Conservation (phyloP, 768 basidiomycete genomes). For the Hericium rajendrae region DNA sequence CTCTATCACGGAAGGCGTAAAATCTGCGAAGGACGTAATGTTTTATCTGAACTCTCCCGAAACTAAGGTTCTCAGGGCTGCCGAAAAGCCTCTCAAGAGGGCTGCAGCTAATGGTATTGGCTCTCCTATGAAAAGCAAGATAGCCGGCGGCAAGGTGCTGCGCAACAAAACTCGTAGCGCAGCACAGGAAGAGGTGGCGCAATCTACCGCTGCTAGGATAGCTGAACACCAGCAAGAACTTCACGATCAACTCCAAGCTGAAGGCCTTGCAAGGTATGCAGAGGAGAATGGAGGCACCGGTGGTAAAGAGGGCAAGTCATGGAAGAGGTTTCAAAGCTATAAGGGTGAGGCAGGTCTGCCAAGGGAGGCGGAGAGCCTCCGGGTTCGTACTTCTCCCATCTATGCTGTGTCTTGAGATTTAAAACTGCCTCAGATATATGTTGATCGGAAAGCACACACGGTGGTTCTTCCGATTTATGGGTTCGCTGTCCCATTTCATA, state of each 20-base stretch:
- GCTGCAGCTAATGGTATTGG: slow-evolving; percentile 43
- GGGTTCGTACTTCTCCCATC: slow-evolving; percentile 41
- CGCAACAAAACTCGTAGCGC: slow-evolving; percentile 87
- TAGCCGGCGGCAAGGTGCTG: slow-evolving; percentile 75
- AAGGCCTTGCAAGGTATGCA: slow-evolving; percentile 76
- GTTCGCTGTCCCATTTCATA: slow-evolving; percentile 94
- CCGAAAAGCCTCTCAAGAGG: slow-evolving; percentile 47
- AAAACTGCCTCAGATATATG: slow-evolving; percentile 52
- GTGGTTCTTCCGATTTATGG: slow-evolving; percentile 91
- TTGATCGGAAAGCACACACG: slow-evolving; percentile 85
- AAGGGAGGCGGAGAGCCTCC: slow-evolving; percentile 65
- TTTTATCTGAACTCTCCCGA: slow-evolving; percentile 65
- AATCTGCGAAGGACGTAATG: slow-evolving; percentile 76
- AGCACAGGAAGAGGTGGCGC: slow-evolving; percentile 74
- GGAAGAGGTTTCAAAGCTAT: slow-evolving; percentile 96
- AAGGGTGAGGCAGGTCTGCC: slow-evolving; percentile 90
- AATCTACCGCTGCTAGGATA: slow-evolving; percentile 67
- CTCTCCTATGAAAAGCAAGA: slow-evolving; percentile 60
- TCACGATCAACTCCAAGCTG: slow-evolving; percentile 64
- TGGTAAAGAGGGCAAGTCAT: slow-evolving; percentile 84
- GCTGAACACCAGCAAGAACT: slow-evolving; percentile 83
- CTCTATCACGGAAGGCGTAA: slow-evolving; percentile 77
- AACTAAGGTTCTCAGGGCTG: slow-evolving; percentile 45
- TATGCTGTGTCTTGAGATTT: neutral
- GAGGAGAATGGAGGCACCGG: slow-evolving; percentile 67